A percentile compares a stretch with the other conserved stretches of the same genome.
phyloP scores from a whole-genome alignment of 2,329 filamentous ascomycete genomes.

The Penicillium sp. region DNA sequence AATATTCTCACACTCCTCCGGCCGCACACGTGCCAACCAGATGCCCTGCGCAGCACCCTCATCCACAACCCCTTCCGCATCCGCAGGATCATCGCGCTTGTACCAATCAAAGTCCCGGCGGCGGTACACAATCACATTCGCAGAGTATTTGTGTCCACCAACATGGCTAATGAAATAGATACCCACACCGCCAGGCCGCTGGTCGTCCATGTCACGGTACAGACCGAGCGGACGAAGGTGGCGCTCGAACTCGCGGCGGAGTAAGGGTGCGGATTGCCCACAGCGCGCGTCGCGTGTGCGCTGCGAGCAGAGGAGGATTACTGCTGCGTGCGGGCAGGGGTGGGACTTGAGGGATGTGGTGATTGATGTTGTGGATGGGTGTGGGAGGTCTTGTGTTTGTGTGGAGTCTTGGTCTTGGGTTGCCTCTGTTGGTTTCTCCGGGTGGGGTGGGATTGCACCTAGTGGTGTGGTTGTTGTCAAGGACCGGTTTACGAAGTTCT shows the following conservation, averaged over 20 bases:
- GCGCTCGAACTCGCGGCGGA: conserved; percentile 80
- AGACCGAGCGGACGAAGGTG: conserved; percentile 77
- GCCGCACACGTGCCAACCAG: conserved; percentile 75
- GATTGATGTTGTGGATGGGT: conserved; percentile 23
- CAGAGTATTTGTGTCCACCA: conserved; percentile 90
- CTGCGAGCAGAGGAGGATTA: conserved; percentile 91
- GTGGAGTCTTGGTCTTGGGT: conserved; percentile 17
- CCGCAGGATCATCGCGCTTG: conserved; percentile 14
- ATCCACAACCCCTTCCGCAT: conserved; percentile 29
- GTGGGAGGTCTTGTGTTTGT: conserved; percentile 5
- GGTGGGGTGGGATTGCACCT: conserved; percentile 29
- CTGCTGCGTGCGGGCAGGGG: conserved; percentile 69
- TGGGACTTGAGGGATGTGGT: conserved; percentile 45
- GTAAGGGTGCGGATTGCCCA: conserved; percentile 80
- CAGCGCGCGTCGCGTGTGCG: conserved; percentile 89
- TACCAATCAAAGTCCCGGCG: conserved; percentile 41
- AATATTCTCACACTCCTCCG: conserved; percentile 88
- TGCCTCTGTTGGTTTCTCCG: conserved; percentile 2
- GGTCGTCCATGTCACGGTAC: conserved; percentile 78
- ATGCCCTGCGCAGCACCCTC: conserved; percentile 75
- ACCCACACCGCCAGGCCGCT: conserved; percentile 80
- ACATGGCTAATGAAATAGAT: conserved; percentile 96
- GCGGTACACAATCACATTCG: conserved; percentile 88
- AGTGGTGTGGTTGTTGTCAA: conserved; percentile 66
- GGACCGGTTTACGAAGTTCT: conserved; percentile 58